Evolutionary conservation across 192 early-diverging fungal genomes (phyloP), one percentile per base, ranked within the genome.

Genomic region (Linnemannia elongata): DNA sequence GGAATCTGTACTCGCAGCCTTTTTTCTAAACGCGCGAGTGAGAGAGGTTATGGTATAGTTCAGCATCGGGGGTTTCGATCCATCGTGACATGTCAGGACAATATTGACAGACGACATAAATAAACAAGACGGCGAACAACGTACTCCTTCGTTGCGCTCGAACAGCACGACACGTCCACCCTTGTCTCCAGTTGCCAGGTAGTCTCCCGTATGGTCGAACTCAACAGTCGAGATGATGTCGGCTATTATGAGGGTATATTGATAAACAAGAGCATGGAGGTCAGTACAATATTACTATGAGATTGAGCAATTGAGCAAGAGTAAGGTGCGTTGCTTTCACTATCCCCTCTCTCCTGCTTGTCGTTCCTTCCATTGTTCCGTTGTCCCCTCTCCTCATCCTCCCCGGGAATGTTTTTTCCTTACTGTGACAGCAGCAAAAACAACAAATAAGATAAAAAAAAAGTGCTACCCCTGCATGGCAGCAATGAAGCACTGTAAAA

Each of bases 211-310:
- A 33, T 96, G 94, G 90, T 99, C 97, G 89, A 99, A 99, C 90
- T 99, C 98, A 18, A 99, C 98, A 9, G 97, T 96, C 79, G 97
- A 98, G 76, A 99, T 99, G 78, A 99, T 99, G 89, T 99, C 98
- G 80, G 98, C 98, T 99, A 82, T 52, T 52, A 63, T 63, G 0
- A 36, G 68, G 24, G 22, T 63, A n/a, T 9, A 69, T 41, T 22
- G 4, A 24, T 41, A 38, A 35, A 6, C 20, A 44, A 42, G 76
- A 69, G 41, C 36, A 9, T 22, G 10, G 18, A 36, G 39, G 30
- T 52, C 33, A 35, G 49, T 33, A 33, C 13, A 15, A 7, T 35
- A 30, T 72, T 41, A 20, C 38, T n/a, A 7, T 72, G 41, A 30
- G 15, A 15, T 33, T 27, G 60, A 66, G 60, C 27, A 66, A 66